Conservation (phyloP, 164 flowering plant genomes). For the Vitis riparia region DNA sequence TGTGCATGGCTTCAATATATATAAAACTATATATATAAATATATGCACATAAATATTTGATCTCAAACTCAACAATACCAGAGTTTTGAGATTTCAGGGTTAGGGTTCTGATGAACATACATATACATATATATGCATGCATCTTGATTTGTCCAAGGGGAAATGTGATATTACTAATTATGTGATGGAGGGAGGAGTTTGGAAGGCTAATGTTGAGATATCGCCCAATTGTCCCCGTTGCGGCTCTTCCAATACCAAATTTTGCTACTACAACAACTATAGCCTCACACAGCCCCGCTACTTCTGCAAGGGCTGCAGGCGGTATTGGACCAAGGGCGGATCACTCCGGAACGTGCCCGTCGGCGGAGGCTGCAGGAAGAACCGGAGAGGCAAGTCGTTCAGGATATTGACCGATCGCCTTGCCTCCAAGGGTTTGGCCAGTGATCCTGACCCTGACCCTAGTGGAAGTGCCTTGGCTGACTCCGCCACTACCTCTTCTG, state of each 20-base stretch:
- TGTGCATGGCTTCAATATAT: neutral
- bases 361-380: slow-evolving; percentile 65
- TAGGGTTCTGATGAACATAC: neutral
- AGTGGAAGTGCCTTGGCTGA: neutral
- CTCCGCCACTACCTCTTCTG: neutral
- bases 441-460: neutral
- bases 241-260: slow-evolving; percentile 59
- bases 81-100: too few species aligned
- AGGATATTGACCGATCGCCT: slow-evolving; percentile 14
- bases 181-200: slow-evolving; percentile 35
- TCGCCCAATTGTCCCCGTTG: slow-evolving; percentile 62
- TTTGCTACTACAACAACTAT: slow-evolving; percentile 73
- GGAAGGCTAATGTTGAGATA: slow-evolving; percentile 48
- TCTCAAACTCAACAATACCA: too few species aligned
- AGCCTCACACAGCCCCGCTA: slow-evolving; percentile 67
- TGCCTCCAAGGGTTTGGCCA: neutral
- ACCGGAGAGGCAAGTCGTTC: slow-evolving; percentile 29
- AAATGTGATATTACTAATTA: neutral
- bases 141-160: too few species aligned
- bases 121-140: neutral
- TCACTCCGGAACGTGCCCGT: slow-evolving; percentile 60
- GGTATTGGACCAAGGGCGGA: slow-evolving; percentile 75
- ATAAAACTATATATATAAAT: neutral
- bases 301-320: slow-evolving; percentile 63
- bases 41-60: too few species aligned